These are phyloP conservation scores for Boletus rufocinnamomeus DNA, from an alignment of 768 basidiomycete species.

Conservation along the genomic window DNA sequence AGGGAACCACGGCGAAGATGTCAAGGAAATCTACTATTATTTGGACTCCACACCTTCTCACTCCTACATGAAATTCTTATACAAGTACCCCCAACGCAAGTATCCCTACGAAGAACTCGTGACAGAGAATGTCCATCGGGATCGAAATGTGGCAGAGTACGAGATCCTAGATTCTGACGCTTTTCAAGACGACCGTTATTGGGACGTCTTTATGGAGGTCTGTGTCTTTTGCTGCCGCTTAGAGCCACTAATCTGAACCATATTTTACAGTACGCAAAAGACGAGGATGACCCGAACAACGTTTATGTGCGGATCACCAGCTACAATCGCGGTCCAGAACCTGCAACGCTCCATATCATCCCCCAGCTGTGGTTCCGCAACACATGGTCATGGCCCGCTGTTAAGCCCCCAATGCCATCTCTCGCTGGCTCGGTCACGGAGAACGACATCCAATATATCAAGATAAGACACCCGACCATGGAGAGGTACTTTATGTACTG, in stretches of 20 bases:
- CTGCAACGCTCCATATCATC: slow-evolving; percentile 90
- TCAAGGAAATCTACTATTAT: slow-evolving; percentile 99
- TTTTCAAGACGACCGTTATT: slow-evolving; percentile 93
- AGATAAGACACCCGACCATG: slow-evolving; percentile 71
- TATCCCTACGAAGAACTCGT: slow-evolving; percentile 96
- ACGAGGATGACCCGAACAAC: slow-evolving; percentile 86
- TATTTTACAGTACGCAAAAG: slow-evolving; percentile 85
- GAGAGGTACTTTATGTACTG: slow-evolving; percentile 85
- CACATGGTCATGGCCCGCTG: slow-evolving; percentile 92
- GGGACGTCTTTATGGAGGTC: slow-evolving; percentile 99
- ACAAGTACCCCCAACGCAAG: slow-evolving; percentile 94
- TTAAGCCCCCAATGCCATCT: slow-evolving; percentile 65
- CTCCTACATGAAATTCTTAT: slow-evolving; percentile 99
- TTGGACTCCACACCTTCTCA: slow-evolving; percentile 98
- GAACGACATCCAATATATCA: slow-evolving; percentile 58
- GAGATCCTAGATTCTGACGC: slow-evolving; percentile 92
- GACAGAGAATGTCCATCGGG: slow-evolving; percentile 76
- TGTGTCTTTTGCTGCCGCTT: slow-evolving; percentile 28
- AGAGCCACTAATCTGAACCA: slow-evolving; percentile 2
- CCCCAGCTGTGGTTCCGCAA: slow-evolving; percentile 98
- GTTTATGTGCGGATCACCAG: slow-evolving; percentile 92
- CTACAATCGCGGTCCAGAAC: slow-evolving; percentile 96
- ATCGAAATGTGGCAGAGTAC: slow-evolving; percentile 85
- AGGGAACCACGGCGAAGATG: slow-evolving; percentile 99
- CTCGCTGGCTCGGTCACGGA: slow-evolving; percentile 54